Evolutionary conservation across 805 yeast genomes (phyloP), one percentile per base, ranked within the genome.

Genomic region (Yamadazyma tumulicola): DNA sequence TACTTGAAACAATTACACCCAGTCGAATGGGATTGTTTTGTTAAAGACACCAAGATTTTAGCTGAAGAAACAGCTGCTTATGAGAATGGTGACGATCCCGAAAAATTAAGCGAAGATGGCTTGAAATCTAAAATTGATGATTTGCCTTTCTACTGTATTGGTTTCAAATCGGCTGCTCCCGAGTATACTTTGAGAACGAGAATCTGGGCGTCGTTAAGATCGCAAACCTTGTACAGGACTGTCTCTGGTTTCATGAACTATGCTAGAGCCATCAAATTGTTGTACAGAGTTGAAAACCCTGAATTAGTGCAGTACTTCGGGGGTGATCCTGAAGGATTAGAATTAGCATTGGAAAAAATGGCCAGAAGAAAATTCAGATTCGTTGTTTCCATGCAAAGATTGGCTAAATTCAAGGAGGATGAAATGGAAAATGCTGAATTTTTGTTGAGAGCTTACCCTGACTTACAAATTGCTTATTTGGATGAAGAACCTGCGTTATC

Each of bases 281-380:
- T 67, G 34, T 65, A 57, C 40, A 51, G 61, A 41, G 74, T 72
- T 23, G 77, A 75, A 51, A 64, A 64, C 53, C 64, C 67, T 22
- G 63, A 62, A 33, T 47, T 51, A 14, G 60, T 89, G 42, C 97
- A 93, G 72, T 87, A 89, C 88, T 91, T 89, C 59, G 97, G 97
- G 51, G 97, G 97, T 51, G 94, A 91, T 60, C 95, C 97, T 41
- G 97, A 91, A 68, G 94, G 95, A 52, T 75, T 79, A 46, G 97
- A 93, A 71, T 79, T 88, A 64, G 97, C 94, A 62, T 79, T 91
- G 48, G 97, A 91, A 54, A 70, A 79, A 14, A 69, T 79, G 73
- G 80, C 81, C 4, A 64, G 75, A 46, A 60, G 83, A 48, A 79
- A 79, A 50, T 79, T 78, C 55, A 65, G 81, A 58, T 70, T 79